phyloP scores from a whole-genome alignment of 2,329 filamentous ascomycete species.

The Fusarium pseudoanthophilum region DNA sequence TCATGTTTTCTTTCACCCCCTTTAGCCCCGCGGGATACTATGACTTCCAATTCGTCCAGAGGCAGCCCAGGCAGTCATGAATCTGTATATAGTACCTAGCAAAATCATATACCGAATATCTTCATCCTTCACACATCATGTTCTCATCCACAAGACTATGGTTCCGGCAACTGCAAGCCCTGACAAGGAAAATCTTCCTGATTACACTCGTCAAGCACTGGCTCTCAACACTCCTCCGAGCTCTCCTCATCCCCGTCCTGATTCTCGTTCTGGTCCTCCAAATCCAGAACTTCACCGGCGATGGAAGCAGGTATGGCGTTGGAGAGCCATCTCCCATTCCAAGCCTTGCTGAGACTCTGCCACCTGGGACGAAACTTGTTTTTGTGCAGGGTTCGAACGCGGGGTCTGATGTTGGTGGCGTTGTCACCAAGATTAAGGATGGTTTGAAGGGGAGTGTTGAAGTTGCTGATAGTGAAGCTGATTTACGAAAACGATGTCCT shows the following conservation, averaged over 20 bases:
- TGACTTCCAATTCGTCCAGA: neutral
- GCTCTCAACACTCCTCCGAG: constrained; percentile 4
- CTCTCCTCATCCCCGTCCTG: constrained; percentile 3
- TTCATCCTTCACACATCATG: neutral
- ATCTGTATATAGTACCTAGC: neutral
- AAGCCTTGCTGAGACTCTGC: neutral
- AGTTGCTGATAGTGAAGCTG: neutral
- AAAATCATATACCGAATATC: neutral
- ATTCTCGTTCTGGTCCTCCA: constrained; percentile 6
- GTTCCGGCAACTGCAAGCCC: constrained; percentile 2
- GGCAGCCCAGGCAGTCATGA: neutral
- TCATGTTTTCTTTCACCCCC: neutral
- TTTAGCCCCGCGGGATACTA: neutral
- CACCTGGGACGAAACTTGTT: neutral
- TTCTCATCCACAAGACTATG: constrained; percentile 7
- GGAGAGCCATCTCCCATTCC: neutral
- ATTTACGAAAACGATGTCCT: neutral
- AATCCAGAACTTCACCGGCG: constrained; percentile 11
- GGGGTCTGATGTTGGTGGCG: neutral
- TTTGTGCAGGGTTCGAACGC: neutral
- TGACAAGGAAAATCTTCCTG: constrained; percentile 9
- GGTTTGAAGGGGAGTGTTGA: neutral
- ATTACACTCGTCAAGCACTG: constrained; percentile 3
- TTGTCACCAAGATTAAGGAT: neutral
- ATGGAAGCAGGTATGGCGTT: constrained; percentile 14